Percentiles rank a stretch among this genome's conserved stretches.
phyloP scores from a whole-genome alignment of 331 rosid genomes.

The Quercus lobata region DNA sequence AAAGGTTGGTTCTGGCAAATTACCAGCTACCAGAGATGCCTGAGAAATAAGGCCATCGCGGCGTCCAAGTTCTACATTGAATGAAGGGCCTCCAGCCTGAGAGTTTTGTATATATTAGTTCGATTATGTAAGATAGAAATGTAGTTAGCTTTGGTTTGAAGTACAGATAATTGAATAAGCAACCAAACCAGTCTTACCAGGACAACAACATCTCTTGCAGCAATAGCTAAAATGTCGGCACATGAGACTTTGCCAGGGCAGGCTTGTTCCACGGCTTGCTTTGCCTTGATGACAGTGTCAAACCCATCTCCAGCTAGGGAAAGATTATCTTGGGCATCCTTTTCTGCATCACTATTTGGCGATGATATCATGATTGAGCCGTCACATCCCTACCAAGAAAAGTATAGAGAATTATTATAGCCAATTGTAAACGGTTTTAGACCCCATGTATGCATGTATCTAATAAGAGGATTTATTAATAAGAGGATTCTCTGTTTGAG shows the following conservation, averaged over 20 bases:
- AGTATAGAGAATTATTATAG: neutral
- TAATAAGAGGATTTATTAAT: too few relatives aligned
- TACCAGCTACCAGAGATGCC: conserved; percentile 52
- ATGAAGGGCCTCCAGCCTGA: conserved; percentile 73
- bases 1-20: conserved; percentile 49
- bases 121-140: neutral
- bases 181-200: conserved; percentile 32
- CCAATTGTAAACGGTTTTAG: too few relatives aligned
- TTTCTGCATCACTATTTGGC: conserved; percentile 75
- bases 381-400: conserved; percentile 71
- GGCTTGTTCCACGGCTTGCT: conserved; percentile 61
- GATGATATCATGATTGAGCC: conserved; percentile 60
- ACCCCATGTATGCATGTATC: too few relatives aligned
- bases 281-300: conserved; percentile 77
- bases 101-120: neutral
- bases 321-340: conserved; percentile 55
- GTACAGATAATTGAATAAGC: neutral
- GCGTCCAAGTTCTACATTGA: conserved; percentile 73
- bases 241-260: conserved; percentile 84
- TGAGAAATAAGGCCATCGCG: conserved; percentile 59
- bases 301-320: conserved; percentile 92
- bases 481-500: too few relatives aligned
- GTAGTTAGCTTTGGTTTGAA: neutral
- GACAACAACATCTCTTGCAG: conserved; percentile 71
- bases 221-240: conserved; percentile 77